phyloP scores from a whole-genome alignment of 2,329 filamentous ascomycete species.

The Pseudogymnoascus sp. region DNA sequence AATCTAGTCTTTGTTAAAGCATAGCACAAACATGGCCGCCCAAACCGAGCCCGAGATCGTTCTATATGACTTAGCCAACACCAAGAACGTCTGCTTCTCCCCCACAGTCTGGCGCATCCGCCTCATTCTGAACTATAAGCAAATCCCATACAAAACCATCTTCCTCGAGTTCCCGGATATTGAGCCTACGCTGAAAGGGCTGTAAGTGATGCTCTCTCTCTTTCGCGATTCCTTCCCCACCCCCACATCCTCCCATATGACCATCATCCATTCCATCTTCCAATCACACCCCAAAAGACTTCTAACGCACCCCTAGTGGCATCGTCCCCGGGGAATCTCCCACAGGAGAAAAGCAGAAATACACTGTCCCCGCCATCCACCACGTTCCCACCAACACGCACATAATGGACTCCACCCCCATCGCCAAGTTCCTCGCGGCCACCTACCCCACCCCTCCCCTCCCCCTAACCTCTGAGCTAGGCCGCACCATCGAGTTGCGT shows the following conservation, averaged over 20 bases:
- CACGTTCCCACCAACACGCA: conserved; percentile 32
- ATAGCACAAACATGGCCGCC: conserved; percentile 19
- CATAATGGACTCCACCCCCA: conserved; percentile 34
- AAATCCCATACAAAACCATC: conserved; percentile 32
- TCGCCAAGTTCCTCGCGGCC: conserved; percentile 34
- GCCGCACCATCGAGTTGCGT: conserved; percentile 27
- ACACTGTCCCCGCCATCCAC: conserved; percentile 36
- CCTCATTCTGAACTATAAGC: conserved; percentile 37
- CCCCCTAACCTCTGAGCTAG: conserved; percentile 29
- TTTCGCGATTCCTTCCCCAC: conserved; percentile 11
- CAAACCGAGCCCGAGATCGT: conserved; percentile 29
- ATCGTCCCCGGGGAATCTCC: conserved; percentile 19
- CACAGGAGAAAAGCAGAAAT: conserved; percentile 21
- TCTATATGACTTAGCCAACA: conserved; percentile 34
- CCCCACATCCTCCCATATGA: not conserved
- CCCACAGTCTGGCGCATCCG: conserved; percentile 36
- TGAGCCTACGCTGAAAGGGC: conserved; percentile 32
- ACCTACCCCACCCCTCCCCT: conserved; percentile 32
- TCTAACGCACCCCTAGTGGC: conserved; percentile 19
- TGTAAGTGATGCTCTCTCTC: conserved; percentile 25
- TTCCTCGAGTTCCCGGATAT: conserved; percentile 38
- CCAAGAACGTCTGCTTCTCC: conserved; percentile 34
- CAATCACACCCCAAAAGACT: not conserved
- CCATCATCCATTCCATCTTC: conserved; percentile 7
- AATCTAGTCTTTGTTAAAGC: conserved; percentile 13